Base-by-base conservation (phyloP, 768 basidiomycete species). In the Collybiopsis confluens region DNA sequence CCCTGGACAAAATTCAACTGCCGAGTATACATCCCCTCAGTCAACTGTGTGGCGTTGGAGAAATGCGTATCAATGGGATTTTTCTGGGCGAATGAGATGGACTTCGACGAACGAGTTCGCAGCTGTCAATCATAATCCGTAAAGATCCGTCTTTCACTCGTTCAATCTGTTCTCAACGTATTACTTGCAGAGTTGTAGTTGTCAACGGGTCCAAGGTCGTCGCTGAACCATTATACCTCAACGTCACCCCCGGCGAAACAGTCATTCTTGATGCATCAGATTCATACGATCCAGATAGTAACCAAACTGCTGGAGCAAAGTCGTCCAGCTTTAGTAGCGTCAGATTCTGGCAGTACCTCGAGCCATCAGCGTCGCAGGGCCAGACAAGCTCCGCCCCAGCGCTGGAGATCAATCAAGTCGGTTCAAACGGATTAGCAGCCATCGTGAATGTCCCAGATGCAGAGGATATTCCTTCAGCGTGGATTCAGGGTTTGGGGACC, bases 1-100 rank as follows among this genome's bases (percentile, higher is more conserved):
- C 6, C 3, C 18, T 8, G 56, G 52, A 41, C 11, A 24, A 28
- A 57, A 57, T 20, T 6, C 18, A 9, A 47, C 45, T 21, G 38
- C 16, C 7, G 54, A 48, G 18, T 59, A 43, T 41, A 56, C 43
- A 20, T 54, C 52, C 20, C 13, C 43, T 13, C 56, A 59, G 9
- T 45, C 58, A 26, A 57, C 56, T 4, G 36, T 59, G 27, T 59
- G 58, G 58, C 56, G 58, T 2, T 59, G 58, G 58, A 40, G 58
- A 6, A 37, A 57, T 18, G 58, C 58, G 2, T 59, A 50, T 38
- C 58, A 59, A 41, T 52, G 52, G 37, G 56, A 59, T 40, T 59
- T 59, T 41, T 48, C 58, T 27, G 46, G 27, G n/a, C 52, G 58
- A 27, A 59, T 59, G 48, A 46, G 13, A 8, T 59, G 58, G 58